phyloP scores from a whole-genome alignment of 2,329 filamentous ascomycete species.

The Xylariaceae sp. region DNA sequence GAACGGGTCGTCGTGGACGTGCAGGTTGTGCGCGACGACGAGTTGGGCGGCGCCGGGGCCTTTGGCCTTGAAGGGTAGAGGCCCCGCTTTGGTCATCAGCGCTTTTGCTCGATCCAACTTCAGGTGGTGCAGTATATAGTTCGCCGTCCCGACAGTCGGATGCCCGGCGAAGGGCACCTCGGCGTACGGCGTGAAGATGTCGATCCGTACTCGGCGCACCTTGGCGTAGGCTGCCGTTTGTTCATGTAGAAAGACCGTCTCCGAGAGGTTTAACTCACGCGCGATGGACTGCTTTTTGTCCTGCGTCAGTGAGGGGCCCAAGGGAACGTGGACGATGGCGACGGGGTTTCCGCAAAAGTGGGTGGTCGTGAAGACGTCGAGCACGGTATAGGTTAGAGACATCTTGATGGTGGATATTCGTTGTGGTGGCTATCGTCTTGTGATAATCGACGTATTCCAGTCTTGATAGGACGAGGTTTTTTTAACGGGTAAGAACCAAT shows the following conservation, averaged over 20 bases:
- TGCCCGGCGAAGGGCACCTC: constrained; percentile 67
- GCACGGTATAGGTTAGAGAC: constrained; percentile 51
- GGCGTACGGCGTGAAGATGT: constrained; percentile 59
- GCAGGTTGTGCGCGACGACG: constrained; percentile 68
- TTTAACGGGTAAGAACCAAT: background rate
- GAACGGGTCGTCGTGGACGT: constrained; percentile 53
- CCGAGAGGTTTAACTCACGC: constrained; percentile 65
- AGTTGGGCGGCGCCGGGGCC: constrained; percentile 52
- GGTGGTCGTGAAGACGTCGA: constrained; percentile 60
- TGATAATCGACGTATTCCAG: background rate
- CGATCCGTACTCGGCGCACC: constrained; percentile 47
- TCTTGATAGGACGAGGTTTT: background rate
- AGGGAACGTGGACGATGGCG: constrained; percentile 59
- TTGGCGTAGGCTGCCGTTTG: constrained; percentile 35
- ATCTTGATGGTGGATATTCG: constrained; percentile 7
- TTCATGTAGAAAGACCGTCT: constrained; percentile 65
- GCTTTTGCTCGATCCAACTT: constrained; percentile 40
- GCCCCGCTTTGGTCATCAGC: constrained; percentile 59
- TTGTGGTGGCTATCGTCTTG: background rate
- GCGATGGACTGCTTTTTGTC: constrained; percentile 61
- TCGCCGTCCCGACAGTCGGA: constrained; percentile 60
- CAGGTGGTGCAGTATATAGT: constrained; percentile 46
- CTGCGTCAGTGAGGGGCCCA: constrained; percentile 48
- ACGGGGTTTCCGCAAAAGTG: constrained; percentile 62
- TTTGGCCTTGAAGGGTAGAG: constrained; percentile 48